Percentiles rank a stretch among this genome's conserved stretches.
Conservation (phyloP, 305 asterid species). For the Solanum hybrid region DNA sequence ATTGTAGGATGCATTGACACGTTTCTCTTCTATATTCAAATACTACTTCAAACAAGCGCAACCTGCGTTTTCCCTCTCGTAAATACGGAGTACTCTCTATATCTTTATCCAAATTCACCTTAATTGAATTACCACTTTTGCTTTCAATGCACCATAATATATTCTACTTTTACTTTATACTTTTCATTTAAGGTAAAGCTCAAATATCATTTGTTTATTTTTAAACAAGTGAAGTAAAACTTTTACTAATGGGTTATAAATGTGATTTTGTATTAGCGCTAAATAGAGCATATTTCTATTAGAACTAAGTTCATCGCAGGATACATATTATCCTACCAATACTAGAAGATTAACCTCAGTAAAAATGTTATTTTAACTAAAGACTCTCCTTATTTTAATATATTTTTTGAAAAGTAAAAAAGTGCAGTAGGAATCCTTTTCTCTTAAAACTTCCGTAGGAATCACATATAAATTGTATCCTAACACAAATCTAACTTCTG, state of each 20-base stretch:
- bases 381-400: too few relatives aligned
- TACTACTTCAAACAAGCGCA: not conserved
- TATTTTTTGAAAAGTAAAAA: not conserved
- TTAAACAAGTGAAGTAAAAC: not conserved
- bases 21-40: not conserved
- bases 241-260: not conserved
- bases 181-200: not conserved
- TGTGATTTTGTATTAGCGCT: not conserved
- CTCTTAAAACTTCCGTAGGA: not conserved
- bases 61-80: not conserved
- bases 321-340: not conserved
- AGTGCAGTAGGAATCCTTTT: not conserved
- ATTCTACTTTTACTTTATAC: not conserved
- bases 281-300: not conserved
- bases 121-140: not conserved
- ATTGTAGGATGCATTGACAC: not conserved
- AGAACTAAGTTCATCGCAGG: not conserved
- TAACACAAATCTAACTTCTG: not conserved
- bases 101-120: not conserved
- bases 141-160: not conserved
- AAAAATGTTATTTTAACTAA: not conserved
- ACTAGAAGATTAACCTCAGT: not conserved
- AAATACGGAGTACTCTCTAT: not conserved
- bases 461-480: not conserved
- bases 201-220: not conserved